A percentile compares a stretch with the other conserved stretches of the same genome.
phyloP scores from a whole-genome alignment of 176 grass and related monocot genomes.

The Phyllostachys edulis region DNA sequence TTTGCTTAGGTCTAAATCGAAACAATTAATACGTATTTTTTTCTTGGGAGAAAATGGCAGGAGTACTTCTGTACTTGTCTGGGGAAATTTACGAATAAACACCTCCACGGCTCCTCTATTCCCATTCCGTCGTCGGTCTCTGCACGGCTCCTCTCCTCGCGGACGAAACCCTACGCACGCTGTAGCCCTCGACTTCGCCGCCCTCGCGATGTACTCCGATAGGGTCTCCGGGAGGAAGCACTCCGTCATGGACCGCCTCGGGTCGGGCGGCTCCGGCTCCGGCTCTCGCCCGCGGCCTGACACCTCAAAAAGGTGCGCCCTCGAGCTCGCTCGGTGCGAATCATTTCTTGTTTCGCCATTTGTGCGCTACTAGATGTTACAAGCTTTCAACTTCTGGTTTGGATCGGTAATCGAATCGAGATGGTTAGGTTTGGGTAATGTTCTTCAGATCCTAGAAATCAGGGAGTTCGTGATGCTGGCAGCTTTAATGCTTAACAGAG shows the following conservation, averaged over 20 bases:
- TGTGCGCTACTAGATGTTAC: background rate
- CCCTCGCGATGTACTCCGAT: constrained; percentile 55
- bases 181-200: background rate
- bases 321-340: background rate
- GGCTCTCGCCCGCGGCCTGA: constrained; percentile 25
- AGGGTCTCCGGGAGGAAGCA: constrained; percentile 46
- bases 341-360: constrained; percentile 5
- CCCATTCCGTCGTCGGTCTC: background rate
- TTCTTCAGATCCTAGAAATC: background rate
- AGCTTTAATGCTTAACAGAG: background rate
- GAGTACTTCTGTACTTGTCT: background rate
- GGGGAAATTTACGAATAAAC: background rate
- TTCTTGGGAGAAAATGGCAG: background rate
- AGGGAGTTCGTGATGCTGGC: background rate
- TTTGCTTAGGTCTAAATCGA: background rate
- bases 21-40: background rate
- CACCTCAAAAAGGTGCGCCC: constrained; percentile 48
- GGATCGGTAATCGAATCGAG: background rate
- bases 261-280: constrained; percentile 7
- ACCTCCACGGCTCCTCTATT: background rate
- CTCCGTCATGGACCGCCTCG: constrained; percentile 63
- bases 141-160: constrained; percentile 7
- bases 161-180: constrained; percentile 48
- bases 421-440: background rate
- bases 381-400: background rate